Evolutionary conservation across 257 asterid species (phyloP).

Genomic region (Fraxinus americana): DNA sequence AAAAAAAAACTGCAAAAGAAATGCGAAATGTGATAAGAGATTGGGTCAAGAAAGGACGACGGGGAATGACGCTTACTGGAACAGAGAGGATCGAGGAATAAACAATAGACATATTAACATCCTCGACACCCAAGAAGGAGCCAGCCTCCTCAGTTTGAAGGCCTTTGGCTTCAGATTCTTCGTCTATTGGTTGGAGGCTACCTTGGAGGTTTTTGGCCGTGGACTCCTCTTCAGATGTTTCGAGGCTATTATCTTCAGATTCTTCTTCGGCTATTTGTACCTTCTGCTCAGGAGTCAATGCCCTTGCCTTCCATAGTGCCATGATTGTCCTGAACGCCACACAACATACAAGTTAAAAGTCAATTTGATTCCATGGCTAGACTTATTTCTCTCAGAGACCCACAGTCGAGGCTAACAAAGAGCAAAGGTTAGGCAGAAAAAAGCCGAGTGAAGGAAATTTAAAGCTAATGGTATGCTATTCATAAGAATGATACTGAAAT

Average conservation of each 20-base stretch:
- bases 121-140: slow-evolving; percentile 69
- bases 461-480: too few relatives aligned
- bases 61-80: slow-evolving; percentile 63
- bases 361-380: neutral
- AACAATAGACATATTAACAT: slow-evolving; percentile 69
- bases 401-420: neutral
- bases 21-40: neutral
- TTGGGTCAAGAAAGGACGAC: neutral
- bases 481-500: too few relatives aligned
- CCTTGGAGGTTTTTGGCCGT: slow-evolving; percentile 46
- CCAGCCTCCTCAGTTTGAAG: slow-evolving; percentile 72
- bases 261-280: slow-evolving; percentile 81
- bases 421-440: neutral
- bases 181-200: slow-evolving; percentile 51
- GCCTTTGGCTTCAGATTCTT: slow-evolving; percentile 67
- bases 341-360: neutral
- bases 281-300: slow-evolving; percentile 94
- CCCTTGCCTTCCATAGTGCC: slow-evolving; percentile 96
- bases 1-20: neutral
- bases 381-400: neutral
- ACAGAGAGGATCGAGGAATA: slow-evolving; percentile 76
- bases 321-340: slow-evolving; percentile 70
- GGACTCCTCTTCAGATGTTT: slow-evolving; percentile 68
- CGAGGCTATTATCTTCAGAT: slow-evolving; percentile 60
- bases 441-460: too few relatives aligned